Evolutionary conservation across 2,329 filamentous ascomycete genomes (phyloP).

Genomic region (Fusarium nanum): DNA sequence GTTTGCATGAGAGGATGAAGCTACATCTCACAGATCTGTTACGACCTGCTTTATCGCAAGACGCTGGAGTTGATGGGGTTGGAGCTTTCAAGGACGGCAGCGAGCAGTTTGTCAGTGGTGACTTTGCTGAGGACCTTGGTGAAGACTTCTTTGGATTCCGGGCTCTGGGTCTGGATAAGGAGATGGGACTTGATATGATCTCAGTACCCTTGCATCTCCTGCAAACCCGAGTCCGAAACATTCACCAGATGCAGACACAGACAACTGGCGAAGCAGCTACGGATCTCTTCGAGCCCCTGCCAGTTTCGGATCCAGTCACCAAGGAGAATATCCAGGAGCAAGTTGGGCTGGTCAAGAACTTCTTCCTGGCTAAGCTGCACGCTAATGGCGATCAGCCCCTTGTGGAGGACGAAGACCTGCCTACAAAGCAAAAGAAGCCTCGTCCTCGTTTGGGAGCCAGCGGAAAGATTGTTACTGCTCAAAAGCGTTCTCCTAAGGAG

Average conservation of each 20-base stretch:
- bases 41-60: constrained; percentile 81
- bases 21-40: constrained; percentile 91
- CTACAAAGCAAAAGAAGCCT: constrained; percentile 86
- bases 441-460: constrained; percentile 74
- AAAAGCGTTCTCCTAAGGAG: constrained; percentile 84
- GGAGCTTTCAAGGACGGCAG: constrained; percentile 95
- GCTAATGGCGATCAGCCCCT: constrained; percentile 84
- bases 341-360: constrained; percentile 89
- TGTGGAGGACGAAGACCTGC: constrained; percentile 93
- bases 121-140: constrained; percentile 96
- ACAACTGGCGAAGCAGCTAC: constrained; percentile 68
- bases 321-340: constrained; percentile 80
- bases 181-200: constrained; percentile 87
- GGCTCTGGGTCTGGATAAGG: constrained; percentile 89
- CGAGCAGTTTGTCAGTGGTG: constrained; percentile 95
- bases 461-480: constrained; percentile 86
- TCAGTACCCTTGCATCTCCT: constrained; percentile 94
- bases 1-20: constrained; percentile 96
- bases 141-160: constrained; percentile 99
- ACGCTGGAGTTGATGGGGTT: constrained; percentile 84
- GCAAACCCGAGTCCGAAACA: constrained; percentile 88
- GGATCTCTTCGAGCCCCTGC: constrained; percentile 74
- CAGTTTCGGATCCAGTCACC: constrained; percentile 81
- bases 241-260: constrained; percentile 80
- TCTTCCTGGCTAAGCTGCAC: constrained; percentile 90